A percentile compares a stretch with the other conserved stretches of the same genome.
phyloP scores from a whole-genome alignment of 768 basidiomycete species.

The Podaxis sp. region DNA sequence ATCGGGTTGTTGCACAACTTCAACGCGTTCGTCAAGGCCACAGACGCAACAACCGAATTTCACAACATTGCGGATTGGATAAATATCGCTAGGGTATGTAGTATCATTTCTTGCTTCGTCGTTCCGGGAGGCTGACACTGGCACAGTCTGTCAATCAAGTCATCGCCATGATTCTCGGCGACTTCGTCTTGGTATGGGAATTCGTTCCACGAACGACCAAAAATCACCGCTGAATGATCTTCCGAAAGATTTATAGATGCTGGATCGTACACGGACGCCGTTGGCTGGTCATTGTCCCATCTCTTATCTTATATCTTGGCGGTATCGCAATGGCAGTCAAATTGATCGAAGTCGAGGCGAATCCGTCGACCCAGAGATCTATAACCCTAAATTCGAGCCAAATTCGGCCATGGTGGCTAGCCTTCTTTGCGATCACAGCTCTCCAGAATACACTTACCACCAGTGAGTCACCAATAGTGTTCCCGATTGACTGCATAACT shows the following conservation, averaged over 20 bases:
- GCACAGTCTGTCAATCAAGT: conserved; percentile 10
- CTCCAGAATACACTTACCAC: conserved; percentile 8
- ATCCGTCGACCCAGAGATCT: background rate
- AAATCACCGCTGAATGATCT: background rate
- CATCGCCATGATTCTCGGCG: conserved; percentile 13
- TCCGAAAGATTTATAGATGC: conserved; percentile 6
- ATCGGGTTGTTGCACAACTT: conserved; percentile 14
- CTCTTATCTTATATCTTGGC: conserved; percentile 1
- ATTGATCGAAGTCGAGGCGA: conserved; percentile 1
- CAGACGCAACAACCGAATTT: background rate
- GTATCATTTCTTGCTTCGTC: background rate
- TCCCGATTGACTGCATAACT: background rate
- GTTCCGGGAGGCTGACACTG: background rate
- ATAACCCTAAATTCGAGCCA: background rate
- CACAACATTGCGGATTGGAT: conserved; percentile 12
- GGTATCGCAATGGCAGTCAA: conserved; percentile 4
- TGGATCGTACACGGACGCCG: conserved; percentile 13
- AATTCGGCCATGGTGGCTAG: conserved; percentile 2
- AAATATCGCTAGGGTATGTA: conserved; percentile 10
- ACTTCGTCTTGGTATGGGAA: conserved; percentile 12
- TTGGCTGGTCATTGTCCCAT: conserved; percentile 11
- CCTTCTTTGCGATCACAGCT: conserved; percentile 6
- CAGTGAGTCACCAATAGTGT: background rate
- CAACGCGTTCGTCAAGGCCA: conserved; percentile 5
- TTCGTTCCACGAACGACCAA: background rate